Evolutionary conservation across 1,284 basidiomycete species (phyloP).

Genomic region (Rhizoctonia solani): DNA sequence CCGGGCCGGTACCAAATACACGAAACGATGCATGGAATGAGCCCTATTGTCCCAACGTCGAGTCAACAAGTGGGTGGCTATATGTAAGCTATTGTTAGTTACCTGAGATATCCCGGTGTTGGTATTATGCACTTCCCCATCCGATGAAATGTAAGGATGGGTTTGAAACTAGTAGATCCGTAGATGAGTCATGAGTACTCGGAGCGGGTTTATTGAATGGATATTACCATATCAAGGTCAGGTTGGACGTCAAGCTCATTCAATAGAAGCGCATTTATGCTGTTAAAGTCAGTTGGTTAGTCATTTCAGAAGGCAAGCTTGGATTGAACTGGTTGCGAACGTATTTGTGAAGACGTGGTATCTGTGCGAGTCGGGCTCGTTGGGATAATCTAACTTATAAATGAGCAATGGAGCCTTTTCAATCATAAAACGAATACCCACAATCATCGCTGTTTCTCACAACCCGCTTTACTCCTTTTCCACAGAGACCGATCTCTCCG

Average conservation of each 20-base stretch:
- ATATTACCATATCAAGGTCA: constrained; percentile 38
- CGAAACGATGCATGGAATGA: constrained; percentile 38
- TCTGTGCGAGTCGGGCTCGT: constrained; percentile 36
- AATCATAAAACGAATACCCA: background rate
- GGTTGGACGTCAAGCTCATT: constrained; percentile 35
- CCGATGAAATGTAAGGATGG: constrained; percentile 35
- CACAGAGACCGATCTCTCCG: constrained; percentile 29
- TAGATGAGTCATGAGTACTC: background rate
- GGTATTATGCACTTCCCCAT: background rate
- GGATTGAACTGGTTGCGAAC: background rate
- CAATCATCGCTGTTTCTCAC: constrained; percentile 36
- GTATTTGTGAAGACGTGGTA: constrained; percentile 37
- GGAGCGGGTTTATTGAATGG: background rate
- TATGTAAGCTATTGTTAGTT: background rate
- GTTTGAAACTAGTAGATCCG: constrained; percentile 36
- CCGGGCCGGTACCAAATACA: constrained; percentile 36
- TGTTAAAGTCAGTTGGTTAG: background rate
- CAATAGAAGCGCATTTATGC: constrained; percentile 29
- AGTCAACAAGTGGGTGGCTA: no score
- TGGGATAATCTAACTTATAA: constrained; percentile 27
- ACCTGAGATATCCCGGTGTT: constrained; percentile 29
- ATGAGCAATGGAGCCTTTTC: background rate
- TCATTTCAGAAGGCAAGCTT: background rate
- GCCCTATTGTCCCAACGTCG: constrained; percentile 9
- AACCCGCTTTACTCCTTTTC: constrained; percentile 6